Conservation (phyloP, 148 eudicot genomes). For the Cornus suecica region DNA sequence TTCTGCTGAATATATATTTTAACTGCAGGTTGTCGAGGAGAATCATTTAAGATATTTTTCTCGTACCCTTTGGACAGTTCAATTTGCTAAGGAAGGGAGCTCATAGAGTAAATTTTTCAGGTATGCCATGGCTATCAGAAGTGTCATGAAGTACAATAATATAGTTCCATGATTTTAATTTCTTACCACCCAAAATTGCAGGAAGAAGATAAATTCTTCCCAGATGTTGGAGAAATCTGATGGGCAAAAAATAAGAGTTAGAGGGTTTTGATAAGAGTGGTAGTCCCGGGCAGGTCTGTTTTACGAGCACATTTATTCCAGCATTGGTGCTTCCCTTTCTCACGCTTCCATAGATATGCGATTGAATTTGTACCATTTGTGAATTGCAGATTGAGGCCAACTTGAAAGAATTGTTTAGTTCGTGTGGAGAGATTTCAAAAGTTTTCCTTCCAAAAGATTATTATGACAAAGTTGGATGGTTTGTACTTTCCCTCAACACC, state of each 20-base stretch:
- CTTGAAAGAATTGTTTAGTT: slow-evolving; percentile 53
- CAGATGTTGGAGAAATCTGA: slow-evolving; percentile 48
- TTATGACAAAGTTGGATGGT: slow-evolving; percentile 58
- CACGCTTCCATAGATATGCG: no score
- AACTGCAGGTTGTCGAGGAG: background rate
- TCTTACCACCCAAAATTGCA: background rate
- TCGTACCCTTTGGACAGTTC: background rate
- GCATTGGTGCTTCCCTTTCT: background rate
- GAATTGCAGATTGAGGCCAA: slow-evolving; percentile 51
- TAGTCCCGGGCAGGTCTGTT: slow-evolving; percentile 50
- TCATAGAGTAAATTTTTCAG: background rate
- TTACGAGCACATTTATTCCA: background rate
- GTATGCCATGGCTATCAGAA: background rate
- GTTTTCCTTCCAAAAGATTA: slow-evolving; percentile 58
- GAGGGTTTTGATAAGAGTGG: slow-evolving; percentile 57
- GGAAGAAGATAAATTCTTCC: slow-evolving; percentile 41
- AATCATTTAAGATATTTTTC: no score
- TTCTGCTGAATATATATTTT: background rate
- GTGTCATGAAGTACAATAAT: background rate
- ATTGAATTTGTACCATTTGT: background rate
- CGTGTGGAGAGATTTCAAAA: slow-evolving; percentile 78
- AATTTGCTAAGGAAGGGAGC: background rate
- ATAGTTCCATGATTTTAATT: background rate
- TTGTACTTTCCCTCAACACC: slow-evolving; percentile 2
- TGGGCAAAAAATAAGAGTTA: slow-evolving; percentile 48